Evolutionary conservation across 371 early-diverging fungal species (phyloP), one percentile per base, ranked within the genome.

Genomic region (Parasitella parasitica): DNA sequence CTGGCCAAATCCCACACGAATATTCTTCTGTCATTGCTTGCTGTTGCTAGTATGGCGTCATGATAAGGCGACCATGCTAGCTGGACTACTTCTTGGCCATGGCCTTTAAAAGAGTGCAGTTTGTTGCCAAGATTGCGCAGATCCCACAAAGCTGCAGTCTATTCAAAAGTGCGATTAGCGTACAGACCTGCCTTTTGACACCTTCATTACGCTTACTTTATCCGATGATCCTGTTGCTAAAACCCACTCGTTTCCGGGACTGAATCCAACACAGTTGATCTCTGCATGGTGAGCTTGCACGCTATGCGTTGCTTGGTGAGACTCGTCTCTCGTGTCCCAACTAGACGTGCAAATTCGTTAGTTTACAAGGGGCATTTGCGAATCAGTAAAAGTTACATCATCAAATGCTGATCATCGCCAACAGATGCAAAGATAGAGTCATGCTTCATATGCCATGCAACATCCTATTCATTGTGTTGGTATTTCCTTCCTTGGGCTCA

Each of bases 21-120:
- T 50, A 99, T 89, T 27, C 99, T 80, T 57, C 99, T 87, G 80
- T 99, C 99, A 51, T 88, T 88, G 57, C 93, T 84, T 9, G 96
- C 92, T 11, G 96, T 93, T 4, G 99, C 99, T 50, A 99, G 83
- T 18, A 99, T 87, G 15, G 91, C 90, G 64, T 92, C 93, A 63
- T 90, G 87, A 73, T 93, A 92, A 22, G 98, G 98, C 34, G 97
- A 94, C 99, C 99, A 99, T n/a, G 89, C 80, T 51, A 99, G 76
- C 75, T 95, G 96, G 63, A 95, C 82, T 36, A 99, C 89, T 69
- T 96, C 98, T 57, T 94, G 94, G 73, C 88, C 87, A 84, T 99
- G 99, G 0, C 85, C 84, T 58, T 91, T 85, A 20, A 99, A 83
- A 30, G 87, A 78, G 75, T 97, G 94, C 41, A 99, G 70, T 54